phyloP scores from a whole-genome alignment of 306 rosid species.

The Alnus glutinosa region DNA sequence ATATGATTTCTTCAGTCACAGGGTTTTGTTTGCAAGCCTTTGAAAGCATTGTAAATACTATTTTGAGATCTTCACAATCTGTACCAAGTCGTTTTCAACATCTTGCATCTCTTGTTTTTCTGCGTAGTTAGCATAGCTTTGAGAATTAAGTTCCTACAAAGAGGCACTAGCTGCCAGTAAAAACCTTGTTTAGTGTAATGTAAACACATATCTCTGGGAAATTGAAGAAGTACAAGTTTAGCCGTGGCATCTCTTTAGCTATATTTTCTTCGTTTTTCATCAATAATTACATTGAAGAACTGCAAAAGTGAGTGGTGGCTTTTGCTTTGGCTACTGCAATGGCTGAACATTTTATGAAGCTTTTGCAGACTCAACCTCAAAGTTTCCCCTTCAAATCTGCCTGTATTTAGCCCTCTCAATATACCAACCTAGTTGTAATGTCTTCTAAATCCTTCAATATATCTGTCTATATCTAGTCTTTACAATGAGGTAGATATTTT shows the following conservation, averaged over 20 bases:
- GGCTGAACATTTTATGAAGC: not conserved
- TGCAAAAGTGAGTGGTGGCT: not conserved
- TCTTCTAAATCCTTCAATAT: no score
- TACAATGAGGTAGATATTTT: no score
- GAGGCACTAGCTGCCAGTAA: not conserved
- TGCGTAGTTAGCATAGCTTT: not conserved
- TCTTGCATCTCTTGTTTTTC: not conserved
- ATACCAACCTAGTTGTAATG: no score
- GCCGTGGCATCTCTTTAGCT: not conserved
- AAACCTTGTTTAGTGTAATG: no score
- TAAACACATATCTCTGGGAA: no score
- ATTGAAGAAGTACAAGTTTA: not conserved
- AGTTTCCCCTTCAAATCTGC: not conserved
- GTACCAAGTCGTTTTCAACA: not conserved
- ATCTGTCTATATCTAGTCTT: no score
- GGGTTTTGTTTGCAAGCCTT: not conserved
- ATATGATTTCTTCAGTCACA: not conserved
- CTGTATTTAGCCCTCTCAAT: not conserved
- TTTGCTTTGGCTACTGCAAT: not conserved
- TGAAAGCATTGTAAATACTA: not conserved
- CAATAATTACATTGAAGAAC: not conserved
- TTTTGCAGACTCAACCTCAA: not conserved
- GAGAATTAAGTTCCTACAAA: not conserved
- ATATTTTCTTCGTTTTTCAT: no score
- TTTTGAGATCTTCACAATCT: not conserved